A percentile compares a stretch with the other conserved stretches of the same genome.
phyloP scores from a whole-genome alignment of 176 grass and related monocot species.

The Zizania latifolia region DNA sequence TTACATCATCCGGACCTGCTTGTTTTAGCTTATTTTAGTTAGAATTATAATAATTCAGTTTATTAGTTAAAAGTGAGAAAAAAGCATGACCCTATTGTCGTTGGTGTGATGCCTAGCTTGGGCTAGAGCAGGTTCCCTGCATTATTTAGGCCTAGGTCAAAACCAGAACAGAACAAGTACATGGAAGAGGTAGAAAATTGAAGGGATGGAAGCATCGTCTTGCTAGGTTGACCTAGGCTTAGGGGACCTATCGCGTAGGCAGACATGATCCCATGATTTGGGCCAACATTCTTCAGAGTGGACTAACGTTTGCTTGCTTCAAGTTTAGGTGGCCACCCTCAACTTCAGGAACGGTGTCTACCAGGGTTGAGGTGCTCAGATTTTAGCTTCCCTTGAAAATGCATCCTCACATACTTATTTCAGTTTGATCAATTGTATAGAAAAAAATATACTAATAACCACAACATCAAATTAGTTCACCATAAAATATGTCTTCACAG shows the following conservation, averaged over 20 bases:
- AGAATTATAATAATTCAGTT: no score
- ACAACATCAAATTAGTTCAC: no score
- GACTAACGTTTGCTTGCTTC: neutral
- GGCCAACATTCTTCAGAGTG: constrained; percentile 38
- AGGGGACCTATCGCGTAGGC: neutral
- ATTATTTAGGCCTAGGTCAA: neutral
- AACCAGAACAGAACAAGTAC: neutral
- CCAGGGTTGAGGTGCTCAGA: neutral
- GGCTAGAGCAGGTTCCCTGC: neutral
- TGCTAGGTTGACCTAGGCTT: neutral
- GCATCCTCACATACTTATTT: no score
- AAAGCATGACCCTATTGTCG: no score
- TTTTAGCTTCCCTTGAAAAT: neutral
- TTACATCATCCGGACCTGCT: no score
- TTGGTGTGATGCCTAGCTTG: neutral
- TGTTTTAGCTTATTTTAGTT: no score
- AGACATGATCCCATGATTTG: constrained; percentile 36
- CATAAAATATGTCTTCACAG: no score
- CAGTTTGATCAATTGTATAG: no score
- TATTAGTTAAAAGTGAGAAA: no score
- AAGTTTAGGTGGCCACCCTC: neutral
- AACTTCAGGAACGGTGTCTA: constrained; percentile 25
- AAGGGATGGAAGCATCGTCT: neutral
- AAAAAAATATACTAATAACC: no score
- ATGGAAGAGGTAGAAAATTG: neutral